Base-by-base conservation (phyloP, 805 yeast species). In the Ogataea nakhonphanomensis region DNA sequence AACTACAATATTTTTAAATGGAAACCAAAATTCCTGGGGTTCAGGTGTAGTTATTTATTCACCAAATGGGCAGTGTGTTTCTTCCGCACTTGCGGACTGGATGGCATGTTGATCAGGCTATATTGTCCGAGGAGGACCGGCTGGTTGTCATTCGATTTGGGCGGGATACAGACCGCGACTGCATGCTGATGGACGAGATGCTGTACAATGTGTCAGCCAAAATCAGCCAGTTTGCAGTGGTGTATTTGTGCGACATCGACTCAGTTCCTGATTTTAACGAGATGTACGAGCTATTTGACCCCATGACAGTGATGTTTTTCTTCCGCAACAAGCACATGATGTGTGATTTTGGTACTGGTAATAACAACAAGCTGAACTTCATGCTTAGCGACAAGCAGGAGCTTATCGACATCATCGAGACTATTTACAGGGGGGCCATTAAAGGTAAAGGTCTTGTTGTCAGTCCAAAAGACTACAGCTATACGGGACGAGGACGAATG, bases 21-120 rank as follows among this genome's bases (percentile, higher is more conserved):
- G 10, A 27, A 9, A 30, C 13, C 14, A 12, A 21, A n/a, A 20
- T n/a, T 29, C 7, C 8, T 8, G 7, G 39, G 36, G 30, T 22
- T 17, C 14, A 15, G 36, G 37, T 31, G 33, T 31, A 12, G 9
- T 35, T 26, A 7, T 24, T 24, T 24, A 13, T 15, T 26, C 7
- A 27, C 11, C 13, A 20, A n/a, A 85, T 85, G 95, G 90, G 91
- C 4, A 81, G 90, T 43, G 81, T 84, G 1, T 84, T 87, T 53
- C 67, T 88, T 37, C 93, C 95, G 1, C 93, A 88, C 57, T 65
- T 88, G 42, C 76, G 71, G 21, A 74, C 91, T 0, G 96, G 95
- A 5, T 88, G 96, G 97, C 99, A 93, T 57, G 98, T 93, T 24
- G 99, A 93, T 64, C 98, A 93, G 58, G 96, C 99, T 6, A 93